Evolutionary conservation across 2,329 filamentous ascomycete genomes (phyloP), one percentile per base, ranked within the genome.

Genomic region (Talaromyces pinophilus): DNA sequence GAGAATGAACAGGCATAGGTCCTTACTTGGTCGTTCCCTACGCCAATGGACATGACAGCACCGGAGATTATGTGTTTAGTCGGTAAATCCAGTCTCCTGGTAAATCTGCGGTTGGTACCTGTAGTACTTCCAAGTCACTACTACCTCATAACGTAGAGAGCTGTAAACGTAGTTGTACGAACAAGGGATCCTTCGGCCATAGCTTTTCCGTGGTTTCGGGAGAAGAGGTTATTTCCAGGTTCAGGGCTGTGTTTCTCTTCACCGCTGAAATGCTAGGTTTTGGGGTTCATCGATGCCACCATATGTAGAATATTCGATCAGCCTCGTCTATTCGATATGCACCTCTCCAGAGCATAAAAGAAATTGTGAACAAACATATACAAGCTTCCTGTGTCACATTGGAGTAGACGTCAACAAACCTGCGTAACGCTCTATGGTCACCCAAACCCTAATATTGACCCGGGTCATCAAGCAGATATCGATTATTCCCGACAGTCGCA

Each of bases 311-410:
- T 55, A 35, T 8, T 55, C 19, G 28, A 55, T 35, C 52, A 19
- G 30, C 30, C 30, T 35, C 17, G 5, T 55, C 8, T 33, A n/a
- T 2, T 5, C n/a, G 1, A 22, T 40, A 57, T 19, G 50, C 50
- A 55, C 17, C 33, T 25, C 2, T 38, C 5, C n/a, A 57, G 30
- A 40, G 33, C 33, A 57, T 40, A 15, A 40, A 33, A 25, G 10
- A 17, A 54, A 38, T 57, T 40, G n/a, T 57, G n/a, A 40, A 38
- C 19, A 22, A 40, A 40, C 11, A 40, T 22, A 55, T 57, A 40
- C n/a, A 57, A 57, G 33, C 54, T 40, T 22, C n/a, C n/a, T 57
- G 54, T 57, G 33, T 40, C 54, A 57, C 30, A 7, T 38, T 38
- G 5, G 8, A 10, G 7, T 7, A 22, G 30, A 35, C 3, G 5